phyloP scores from a whole-genome alignment of 306 rosid species.

The Vigna mungo region DNA sequence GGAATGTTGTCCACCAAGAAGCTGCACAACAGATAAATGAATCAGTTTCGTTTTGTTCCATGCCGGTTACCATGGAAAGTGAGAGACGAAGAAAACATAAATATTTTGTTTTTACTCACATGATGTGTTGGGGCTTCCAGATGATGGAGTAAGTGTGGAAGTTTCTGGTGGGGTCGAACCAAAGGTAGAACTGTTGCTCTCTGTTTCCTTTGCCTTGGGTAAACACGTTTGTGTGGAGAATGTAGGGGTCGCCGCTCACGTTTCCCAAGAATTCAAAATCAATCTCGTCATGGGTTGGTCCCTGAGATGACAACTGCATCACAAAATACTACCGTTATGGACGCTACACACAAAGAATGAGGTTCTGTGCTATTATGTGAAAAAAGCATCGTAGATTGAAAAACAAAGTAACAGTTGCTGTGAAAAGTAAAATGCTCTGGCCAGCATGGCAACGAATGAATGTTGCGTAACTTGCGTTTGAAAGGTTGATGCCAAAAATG shows the following conservation, averaged over 20 bases:
- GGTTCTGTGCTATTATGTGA: background rate
- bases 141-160: conserved; percentile 90
- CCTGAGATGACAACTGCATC: conserved; percentile 77
- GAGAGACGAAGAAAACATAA: background rate
- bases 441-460: background rate
- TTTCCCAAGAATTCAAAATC: conserved; percentile 94
- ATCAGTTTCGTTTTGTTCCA: background rate
- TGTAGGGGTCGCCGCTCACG: conserved; percentile 83
- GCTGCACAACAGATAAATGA: conserved; percentile 39
- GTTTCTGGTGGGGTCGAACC: conserved; percentile 90
- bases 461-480: background rate
- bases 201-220: conserved; percentile 82
- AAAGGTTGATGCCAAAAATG: conserved; percentile 39
- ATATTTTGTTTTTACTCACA: conserved; percentile 47
- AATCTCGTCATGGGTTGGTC: conserved; percentile 84
- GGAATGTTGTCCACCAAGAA: conserved; percentile 80
- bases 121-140: conserved; percentile 83
- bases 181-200: conserved; percentile 84
- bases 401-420: background rate
- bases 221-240: conserved; percentile 78
- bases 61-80: background rate
- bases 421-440: background rate
- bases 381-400: background rate
- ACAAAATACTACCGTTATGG: background rate
- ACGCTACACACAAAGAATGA: background rate